Evolutionary conservation across 1,139 yeast genomes (phyloP), one percentile per base, ranked within the genome.

Genomic region (Yamadazyma diospyri): DNA sequence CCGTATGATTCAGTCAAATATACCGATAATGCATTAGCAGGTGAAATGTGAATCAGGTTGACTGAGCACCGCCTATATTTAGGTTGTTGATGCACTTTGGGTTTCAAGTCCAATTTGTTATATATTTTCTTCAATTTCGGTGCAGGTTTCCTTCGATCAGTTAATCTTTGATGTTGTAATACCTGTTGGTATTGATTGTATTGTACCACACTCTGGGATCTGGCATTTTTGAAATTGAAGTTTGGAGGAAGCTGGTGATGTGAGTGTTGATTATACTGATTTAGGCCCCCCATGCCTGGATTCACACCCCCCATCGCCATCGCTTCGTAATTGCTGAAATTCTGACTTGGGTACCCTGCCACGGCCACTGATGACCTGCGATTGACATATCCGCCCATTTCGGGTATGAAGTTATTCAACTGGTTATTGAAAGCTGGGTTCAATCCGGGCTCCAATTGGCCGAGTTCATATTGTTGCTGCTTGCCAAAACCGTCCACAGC

Each of bases 51-150:
- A 28, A 81, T 77, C 5, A 88, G 80, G 37, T 82, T 81, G 27
- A 85, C 77, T 1, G 89, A 76, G 6, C 94, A 88, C 31, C 97
- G 71, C 42, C 97, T 71, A 51, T 77, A 83, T 55, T 81, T 81
- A 1, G 95, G 95, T 37, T 73, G 78, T 14, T 64, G 60, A 46
- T 85, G 80, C 11, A 72, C 46, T 19, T 69, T 64, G 0, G 96
- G 95, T 19, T 67, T 67, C 43, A 87, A 62, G 38, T 86, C 94
- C 18, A 65, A 48, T 37, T 58, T 63, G 35, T 59, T 57, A 29
- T 61, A 53, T 4, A 81, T 55, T 37, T 60, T 59, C 17, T 39
- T 36, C 8, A 64, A 64, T 28, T 51, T 53, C 1, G 76, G 76
- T 5, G 72, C 70, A 3, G 69, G 61, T 30, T 45, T 50, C 23